These are phyloP conservation scores for Chionographis japonica DNA, from an alignment of 106 monocot genomes.

Conservation along the genomic window DNA sequence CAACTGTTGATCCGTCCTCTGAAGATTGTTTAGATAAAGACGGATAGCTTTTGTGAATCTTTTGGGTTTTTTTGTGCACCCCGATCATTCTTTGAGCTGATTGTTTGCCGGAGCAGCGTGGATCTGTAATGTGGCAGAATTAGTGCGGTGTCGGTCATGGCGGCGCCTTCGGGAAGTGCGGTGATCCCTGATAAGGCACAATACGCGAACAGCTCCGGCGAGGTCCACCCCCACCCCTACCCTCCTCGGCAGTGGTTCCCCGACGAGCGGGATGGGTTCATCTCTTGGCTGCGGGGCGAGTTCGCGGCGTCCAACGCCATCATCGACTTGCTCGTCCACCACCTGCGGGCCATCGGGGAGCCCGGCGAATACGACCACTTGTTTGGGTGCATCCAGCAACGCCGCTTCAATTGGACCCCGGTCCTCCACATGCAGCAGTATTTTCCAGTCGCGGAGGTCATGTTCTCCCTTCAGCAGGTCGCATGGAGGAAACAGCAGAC, in stretches of 20 bases:
- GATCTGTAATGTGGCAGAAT: no score
- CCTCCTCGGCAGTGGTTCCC: slow-evolving; percentile 20
- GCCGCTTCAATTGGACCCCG: slow-evolving; percentile 52
- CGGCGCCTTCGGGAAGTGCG: no score
- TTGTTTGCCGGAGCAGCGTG: no score
- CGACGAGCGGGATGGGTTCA: slow-evolving; percentile 60
- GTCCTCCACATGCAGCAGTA: slow-evolving; percentile 71
- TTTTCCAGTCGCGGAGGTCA: slow-evolving; percentile 48
- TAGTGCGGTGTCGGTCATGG: no score
- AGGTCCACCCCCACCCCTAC: not conserved
- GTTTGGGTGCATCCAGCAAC: slow-evolving; percentile 30
- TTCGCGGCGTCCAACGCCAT: slow-evolving; percentile 74
- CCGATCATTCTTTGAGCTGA: no score
- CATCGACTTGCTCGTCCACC: slow-evolving; percentile 47
- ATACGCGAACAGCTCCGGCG: not conserved
- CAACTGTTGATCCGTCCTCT: no score
- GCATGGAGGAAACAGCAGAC: slow-evolving; percentile 37
- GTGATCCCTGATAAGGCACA: no score
- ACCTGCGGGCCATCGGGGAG: slow-evolving; percentile 31
- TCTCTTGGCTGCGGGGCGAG: slow-evolving; percentile 56
- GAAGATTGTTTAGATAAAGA: no score
- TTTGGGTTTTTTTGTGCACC: no score
- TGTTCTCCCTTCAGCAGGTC: slow-evolving; percentile 42
- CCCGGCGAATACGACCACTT: slow-evolving; percentile 52
- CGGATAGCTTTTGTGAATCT: no score